Evolutionary conservation across 1,284 basidiomycete genomes (phyloP).

Genomic region (Boletus mariae): DNA sequence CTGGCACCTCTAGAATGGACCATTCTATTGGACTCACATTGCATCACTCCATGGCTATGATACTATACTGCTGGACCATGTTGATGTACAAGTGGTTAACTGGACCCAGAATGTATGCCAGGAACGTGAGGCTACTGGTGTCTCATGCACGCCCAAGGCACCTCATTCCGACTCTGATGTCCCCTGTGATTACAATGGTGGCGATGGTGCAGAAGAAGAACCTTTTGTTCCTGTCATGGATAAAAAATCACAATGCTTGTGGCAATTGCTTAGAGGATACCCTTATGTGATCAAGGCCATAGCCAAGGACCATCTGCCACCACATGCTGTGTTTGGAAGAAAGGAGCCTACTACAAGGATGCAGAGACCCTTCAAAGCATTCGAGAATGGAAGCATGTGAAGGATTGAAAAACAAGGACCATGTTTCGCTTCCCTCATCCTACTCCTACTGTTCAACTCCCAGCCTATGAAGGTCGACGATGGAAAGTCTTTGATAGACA

Average conservation of each 20-base stretch:
- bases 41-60: background rate
- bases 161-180: no score
- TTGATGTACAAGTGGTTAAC: no score
- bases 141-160: no score
- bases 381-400: background rate
- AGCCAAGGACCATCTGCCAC: background rate
- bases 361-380: background rate
- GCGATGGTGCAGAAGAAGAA: no score
- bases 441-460: no score
- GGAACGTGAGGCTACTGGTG: no score
- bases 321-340: background rate
- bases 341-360: background rate
- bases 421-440: no score
- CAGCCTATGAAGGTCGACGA: no score
- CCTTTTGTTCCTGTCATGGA: no score
- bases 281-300: background rate
- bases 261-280: background rate
- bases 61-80: no score
- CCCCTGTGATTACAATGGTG: background rate
- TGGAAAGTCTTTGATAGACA: background rate
- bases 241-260: background rate
- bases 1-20: background rate
- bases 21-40: background rate
- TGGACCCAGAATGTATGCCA: no score
- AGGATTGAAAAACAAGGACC: background rate